phyloP scores from a whole-genome alignment of 2,329 filamentous ascomycete species.

The Dothistroma pini region DNA sequence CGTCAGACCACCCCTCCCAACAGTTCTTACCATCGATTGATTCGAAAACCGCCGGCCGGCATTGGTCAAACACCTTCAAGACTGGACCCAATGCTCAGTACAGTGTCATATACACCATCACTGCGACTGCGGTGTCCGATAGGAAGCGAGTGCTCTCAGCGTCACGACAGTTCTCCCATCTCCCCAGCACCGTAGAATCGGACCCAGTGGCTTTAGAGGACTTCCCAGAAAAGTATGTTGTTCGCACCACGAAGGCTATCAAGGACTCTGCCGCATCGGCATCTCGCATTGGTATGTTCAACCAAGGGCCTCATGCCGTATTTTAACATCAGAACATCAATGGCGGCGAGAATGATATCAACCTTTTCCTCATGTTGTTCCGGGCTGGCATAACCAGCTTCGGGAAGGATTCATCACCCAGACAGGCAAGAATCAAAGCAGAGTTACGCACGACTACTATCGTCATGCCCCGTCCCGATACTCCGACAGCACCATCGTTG shows the following conservation, averaged over 20 bases:
- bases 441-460: constrained; percentile 13
- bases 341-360: constrained; percentile 5
- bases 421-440: constrained; percentile 10
- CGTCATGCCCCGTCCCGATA: constrained; percentile 8
- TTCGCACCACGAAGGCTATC: constrained; percentile 9
- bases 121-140: constrained; percentile 10
- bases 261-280: neutral
- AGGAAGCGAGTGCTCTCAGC: constrained; percentile 9
- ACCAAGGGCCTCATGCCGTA: constrained; percentile 12
- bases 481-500: constrained; percentile 5
- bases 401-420: neutral
- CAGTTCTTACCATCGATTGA: constrained; percentile 12
- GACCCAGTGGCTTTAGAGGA: constrained; percentile 10
- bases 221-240: constrained; percentile 13
- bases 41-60: constrained; percentile 10
- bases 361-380: constrained; percentile 10
- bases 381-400: neutral
- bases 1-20: neutral
- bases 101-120: constrained; percentile 12
- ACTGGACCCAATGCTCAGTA: constrained; percentile 8
- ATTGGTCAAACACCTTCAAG: constrained; percentile 17
- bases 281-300: constrained; percentile 13
- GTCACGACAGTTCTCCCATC: constrained; percentile 9
- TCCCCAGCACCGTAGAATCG: neutral
- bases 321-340: neutral